Base-by-base conservation (phyloP, 306 rosid species). In the Sechiopsis laciniata region DNA sequence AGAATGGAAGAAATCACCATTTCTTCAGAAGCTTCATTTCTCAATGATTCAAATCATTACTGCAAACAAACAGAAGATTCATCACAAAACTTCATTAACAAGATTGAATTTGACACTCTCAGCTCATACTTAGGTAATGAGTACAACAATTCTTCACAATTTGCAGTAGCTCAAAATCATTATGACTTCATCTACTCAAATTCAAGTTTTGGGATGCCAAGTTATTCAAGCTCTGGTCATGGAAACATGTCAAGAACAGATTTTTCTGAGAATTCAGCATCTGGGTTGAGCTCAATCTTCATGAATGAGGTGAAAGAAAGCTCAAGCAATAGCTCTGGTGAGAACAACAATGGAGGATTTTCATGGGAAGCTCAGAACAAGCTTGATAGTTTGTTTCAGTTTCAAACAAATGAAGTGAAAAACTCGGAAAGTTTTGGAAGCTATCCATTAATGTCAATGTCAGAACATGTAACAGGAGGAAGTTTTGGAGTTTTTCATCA, bases 291-390 rank as follows among this genome's bases (percentile, higher is more conserved):
- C 50, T 86, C 88, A 12, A 74, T 83, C 61, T 82, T 89, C 76
- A 72, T 85, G 82, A 87, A 83, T 56, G 88, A 89, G 54, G 86
- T 84, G 72, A 90, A 88, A 78, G 93, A 90, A 51, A 84, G 87
- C 55, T 91, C 93, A 5, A 93, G 96, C 88, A 93, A 88, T 56
- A 90, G 96, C 86, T 92, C 97, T 22, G 89, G 83, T 66, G 77
- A 90, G 46, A 16, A 7, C 12, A 35, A 65, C 4, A 87, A 83
- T 85, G 89, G 79, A 14, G 61, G 54, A 14, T 84, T 77, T 53
- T 61, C 86, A 2, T 90, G 98, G 98, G 96, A 90, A 4, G 80
- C 81, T 10, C 88, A 90, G 22, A 84, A 84, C 78, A 88, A 83
- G 54, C 72, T 86, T 9, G 96, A 90, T 3, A 74, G 86, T 64